phyloP scores from a whole-genome alignment of 148 eudicot species.

The Chenopodium album region DNA sequence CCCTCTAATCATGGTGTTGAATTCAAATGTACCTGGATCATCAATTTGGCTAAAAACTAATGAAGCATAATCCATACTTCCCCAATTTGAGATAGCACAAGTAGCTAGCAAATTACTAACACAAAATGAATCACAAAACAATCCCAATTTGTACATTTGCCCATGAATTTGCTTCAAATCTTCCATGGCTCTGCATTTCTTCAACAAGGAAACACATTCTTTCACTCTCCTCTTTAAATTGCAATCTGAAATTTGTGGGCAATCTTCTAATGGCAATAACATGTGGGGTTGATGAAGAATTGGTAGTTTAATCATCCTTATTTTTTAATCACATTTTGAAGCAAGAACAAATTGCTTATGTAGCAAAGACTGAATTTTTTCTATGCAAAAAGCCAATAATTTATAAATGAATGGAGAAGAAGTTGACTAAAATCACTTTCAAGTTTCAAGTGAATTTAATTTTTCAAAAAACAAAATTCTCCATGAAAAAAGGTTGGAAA shows the following conservation, averaged over 20 bases:
- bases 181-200: slow-evolving; percentile 44
- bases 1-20: slow-evolving; percentile 54
- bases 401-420: slow-evolving; percentile 1
- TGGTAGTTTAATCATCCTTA: slow-evolving; percentile 41
- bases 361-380: neutral
- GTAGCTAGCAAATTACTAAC: slow-evolving; percentile 45
- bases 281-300: slow-evolving; percentile 34
- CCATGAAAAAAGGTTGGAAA: neutral
- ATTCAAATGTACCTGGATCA: slow-evolving; percentile 47
- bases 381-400: neutral
- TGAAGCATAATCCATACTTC: slow-evolving; percentile 55
- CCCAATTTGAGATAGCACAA: slow-evolving; percentile 56
- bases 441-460: neutral
- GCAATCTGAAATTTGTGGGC: slow-evolving; percentile 28
- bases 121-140: slow-evolving; percentile 42
- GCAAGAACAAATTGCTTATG: neutral
- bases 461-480: neutral
- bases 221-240: slow-evolving; percentile 33
- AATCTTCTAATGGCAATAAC: slow-evolving; percentile 29
- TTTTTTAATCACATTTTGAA: slow-evolving; percentile 19
- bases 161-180: slow-evolving; percentile 62
- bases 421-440: slow-evolving; percentile 9
- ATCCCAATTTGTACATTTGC: slow-evolving; percentile 41
- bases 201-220: slow-evolving; percentile 51
- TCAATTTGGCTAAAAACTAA: slow-evolving; percentile 45